These are phyloP conservation scores for Rosa rugosa DNA, from an alignment of 306 rosid species.

Conservation along the genomic window DNA sequence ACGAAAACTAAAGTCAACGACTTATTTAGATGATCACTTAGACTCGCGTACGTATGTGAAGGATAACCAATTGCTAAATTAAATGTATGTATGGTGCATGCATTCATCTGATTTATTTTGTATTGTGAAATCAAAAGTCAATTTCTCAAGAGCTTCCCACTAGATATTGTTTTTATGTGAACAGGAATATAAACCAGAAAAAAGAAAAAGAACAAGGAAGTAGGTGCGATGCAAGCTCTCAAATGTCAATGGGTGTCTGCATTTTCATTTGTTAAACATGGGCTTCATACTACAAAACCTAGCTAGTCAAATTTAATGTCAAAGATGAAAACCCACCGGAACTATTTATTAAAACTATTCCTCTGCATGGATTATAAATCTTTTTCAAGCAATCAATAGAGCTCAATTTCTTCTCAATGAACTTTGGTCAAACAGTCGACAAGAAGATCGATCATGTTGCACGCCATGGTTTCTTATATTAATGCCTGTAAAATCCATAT, in stretches of 20 bases:
- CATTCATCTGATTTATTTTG: background rate
- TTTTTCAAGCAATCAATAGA: background rate
- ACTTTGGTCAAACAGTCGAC: background rate
- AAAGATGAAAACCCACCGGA: background rate
- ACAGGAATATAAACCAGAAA: background rate
- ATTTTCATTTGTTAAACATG: conserved; percentile 9
- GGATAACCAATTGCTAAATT: background rate
- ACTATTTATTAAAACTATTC: background rate
- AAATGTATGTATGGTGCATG: background rate
- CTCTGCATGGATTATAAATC: conserved; percentile 1
- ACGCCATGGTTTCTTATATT: background rate
- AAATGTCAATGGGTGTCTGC: conserved; percentile 25
- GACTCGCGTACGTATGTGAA: background rate
- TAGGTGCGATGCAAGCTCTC: conserved; percentile 11
- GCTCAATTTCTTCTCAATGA: background rate
- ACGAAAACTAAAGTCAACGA: background rate
- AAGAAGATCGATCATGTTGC: background rate
- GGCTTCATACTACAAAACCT: background rate
- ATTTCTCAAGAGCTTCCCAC: conserved; percentile 19
- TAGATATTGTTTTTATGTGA: conserved; percentile 15
- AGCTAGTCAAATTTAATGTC: background rate
- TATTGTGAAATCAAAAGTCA: conserved; percentile 20
- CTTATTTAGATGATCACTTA: background rate
- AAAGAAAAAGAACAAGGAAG: background rate
- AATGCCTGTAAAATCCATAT: background rate